Base-by-base conservation (phyloP, 768 basidiomycete species). In the Tricholomella constricta region DNA sequence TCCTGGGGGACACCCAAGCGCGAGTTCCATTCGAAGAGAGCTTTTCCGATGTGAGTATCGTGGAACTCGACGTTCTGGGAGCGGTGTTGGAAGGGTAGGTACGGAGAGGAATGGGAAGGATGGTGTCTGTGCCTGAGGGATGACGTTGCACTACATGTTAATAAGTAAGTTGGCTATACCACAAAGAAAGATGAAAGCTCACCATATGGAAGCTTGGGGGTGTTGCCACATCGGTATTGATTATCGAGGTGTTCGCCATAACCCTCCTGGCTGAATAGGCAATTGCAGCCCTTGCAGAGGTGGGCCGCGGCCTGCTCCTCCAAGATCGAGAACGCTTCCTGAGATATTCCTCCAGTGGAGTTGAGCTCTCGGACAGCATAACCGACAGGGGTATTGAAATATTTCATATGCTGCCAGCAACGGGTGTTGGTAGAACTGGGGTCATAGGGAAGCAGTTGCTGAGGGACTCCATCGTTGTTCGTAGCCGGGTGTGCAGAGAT, bases 11-110 rank as follows among this genome's bases (percentile, higher is more conserved):
- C 45, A 0, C 60, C 60, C 20, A 59, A 17, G 2, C 32, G 29
- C 0, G 55, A 59, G 46, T 62, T 62, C 58, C 57, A 62, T 17
- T 58, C 54, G 11, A 56, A 20, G 36, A 59, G 55, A 0, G 57
- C 54, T 6, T 42, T 44, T 1, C 55, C 51, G 20, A 57, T 32
- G 6, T 44, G 44, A 2, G n/a, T 45, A 34, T 60, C 45, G n/a
- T n/a, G n/a, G n/a, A n/a, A n/a, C n/a, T n/a, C n/a, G n/a, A n/a
- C n/a, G n/a, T n/a, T n/a, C n/a, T n/a, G n/a, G n/a, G n/a, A n/a
- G n/a, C n/a, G n/a, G n/a, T n/a, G n/a, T n/a, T n/a, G n/a, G n/a
- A n/a, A n/a, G n/a, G n/a, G n/a, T n/a, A n/a, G n/a, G n/a, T n/a
- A n/a, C n/a, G n/a, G n/a, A n/a, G n/a, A n/a, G n/a, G n/a, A n/a